Conservation (phyloP, 441 rosid genomes). For the Gossypium davidsonii region DNA sequence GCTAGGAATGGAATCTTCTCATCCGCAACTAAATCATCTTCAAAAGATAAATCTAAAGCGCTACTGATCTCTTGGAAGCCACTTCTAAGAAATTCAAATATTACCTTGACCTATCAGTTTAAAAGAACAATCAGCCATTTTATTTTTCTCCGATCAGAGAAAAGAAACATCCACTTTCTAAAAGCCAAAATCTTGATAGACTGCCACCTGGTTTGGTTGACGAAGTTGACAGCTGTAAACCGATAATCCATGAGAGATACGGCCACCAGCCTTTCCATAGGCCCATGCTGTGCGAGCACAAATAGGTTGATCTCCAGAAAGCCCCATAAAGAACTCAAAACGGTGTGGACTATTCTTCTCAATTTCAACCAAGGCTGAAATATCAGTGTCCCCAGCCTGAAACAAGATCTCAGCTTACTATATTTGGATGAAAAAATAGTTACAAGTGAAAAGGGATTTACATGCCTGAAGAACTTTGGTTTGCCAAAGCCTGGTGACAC, state of each 20-base stretch:
- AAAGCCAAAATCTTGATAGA: conserved; percentile 7
- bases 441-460: conserved; percentile 8
- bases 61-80: conserved; percentile 83
- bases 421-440: conserved; percentile 18
- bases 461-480: conserved; percentile 88
- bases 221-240: conserved; percentile 95
- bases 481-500: conserved; percentile 82
- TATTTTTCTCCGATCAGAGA: neutral
- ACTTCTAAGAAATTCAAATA: conserved; percentile 81
- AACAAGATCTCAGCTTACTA: conserved; percentile 29
- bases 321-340: conserved; percentile 98
- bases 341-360: conserved; percentile 97
- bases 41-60: conserved; percentile 84
- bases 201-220: conserved; percentile 71
- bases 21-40: conserved; percentile 91
- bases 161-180: neutral
- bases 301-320: conserved; percentile 82
- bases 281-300: conserved; percentile 99
- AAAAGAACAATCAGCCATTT: conserved; percentile 16
- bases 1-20: conserved; percentile 96
- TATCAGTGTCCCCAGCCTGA: conserved; percentile 96
- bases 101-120: conserved; percentile 68
- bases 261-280: conserved; percentile 86
- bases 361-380: conserved; percentile 92
- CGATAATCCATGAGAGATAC: conserved; percentile 92